These are phyloP conservation scores for Thraustochytrium striatum DNA, from an alignment of 352 stramenopile genomes.

Conservation along the genomic window DNA sequence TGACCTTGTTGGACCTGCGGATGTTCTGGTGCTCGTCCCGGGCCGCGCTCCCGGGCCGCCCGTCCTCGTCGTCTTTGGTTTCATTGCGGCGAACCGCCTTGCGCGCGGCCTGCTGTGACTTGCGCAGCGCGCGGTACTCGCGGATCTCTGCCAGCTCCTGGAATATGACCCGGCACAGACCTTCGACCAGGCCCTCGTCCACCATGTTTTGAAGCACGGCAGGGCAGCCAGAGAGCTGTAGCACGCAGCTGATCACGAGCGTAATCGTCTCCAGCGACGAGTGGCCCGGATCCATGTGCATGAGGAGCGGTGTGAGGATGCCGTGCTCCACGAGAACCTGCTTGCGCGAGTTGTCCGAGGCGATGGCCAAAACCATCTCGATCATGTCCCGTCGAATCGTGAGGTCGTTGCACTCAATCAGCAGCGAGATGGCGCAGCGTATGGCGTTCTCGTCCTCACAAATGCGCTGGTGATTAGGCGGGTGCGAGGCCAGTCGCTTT, in stretches of 20 bases:
- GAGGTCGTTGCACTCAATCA: background rate
- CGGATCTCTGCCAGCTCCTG: conserved; percentile 29
- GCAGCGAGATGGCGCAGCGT: background rate
- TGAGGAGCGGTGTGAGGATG: background rate
- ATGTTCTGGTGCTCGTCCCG: background rate
- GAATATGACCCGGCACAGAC: conserved; percentile 5
- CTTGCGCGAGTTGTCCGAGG: background rate
- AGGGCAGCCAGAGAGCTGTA: background rate
- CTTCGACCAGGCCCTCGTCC: conserved; percentile 2
- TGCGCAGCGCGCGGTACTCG: conserved; percentile 4
- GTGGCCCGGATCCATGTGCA: background rate
- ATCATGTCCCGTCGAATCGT: conserved; percentile 35
- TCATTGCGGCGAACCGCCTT: background rate
- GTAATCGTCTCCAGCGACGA: conserved; percentile 27
- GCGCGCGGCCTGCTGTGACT: background rate
- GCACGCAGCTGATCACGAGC: background rate
- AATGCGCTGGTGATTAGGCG: conserved; percentile 61
- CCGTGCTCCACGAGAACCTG: background rate
- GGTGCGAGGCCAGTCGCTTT: conserved; percentile 62
- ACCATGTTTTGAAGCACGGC: background rate
- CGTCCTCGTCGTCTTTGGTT: background rate
- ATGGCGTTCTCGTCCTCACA: background rate
- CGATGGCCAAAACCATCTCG: conserved; percentile 31
- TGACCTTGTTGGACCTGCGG: background rate
- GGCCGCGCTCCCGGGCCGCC: background rate